Evolutionary conservation across 2,329 filamentous ascomycete species (phyloP), one percentile per base, ranked within the genome.

Genomic region (Scedosporium minutisporum): DNA sequence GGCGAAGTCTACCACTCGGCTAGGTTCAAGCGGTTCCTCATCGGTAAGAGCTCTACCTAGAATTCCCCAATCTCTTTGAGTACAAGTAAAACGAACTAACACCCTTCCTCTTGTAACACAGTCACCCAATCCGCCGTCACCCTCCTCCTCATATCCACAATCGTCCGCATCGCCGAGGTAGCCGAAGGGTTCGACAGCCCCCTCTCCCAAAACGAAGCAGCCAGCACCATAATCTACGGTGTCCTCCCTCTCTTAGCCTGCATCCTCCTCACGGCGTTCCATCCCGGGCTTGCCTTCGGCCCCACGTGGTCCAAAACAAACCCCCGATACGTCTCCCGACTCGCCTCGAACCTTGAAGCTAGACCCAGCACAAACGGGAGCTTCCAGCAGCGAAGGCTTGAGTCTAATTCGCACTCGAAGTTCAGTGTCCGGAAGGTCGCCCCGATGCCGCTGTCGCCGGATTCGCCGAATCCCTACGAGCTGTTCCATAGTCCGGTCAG

Each of bases 1-100:
- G 70, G 73, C 0, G 65, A 68, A 2, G 67, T 80, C 16, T 81
- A 81, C 65, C 71, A 70, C 7, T 78, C 78, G 1, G 62, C 68
- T 0, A 69, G 70, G 5, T 83, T 82, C 66, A 77, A 71, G 61
- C 68, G 69, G 3, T 80, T 80, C 51, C 69, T 82, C 3, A 66
- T 77, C 60, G 73, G 81, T 83, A 74, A 65, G 75, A 69, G 6
- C 4, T 12, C 10, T 33, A 21, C 25, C 55, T 38, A 12, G 23
- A 33, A 4, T 23, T 29, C n/a, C 55, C 14, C n/a, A 6, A 5
- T 25, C 53, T 9, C 7, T 25, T 38, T 25, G 21, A 53, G 33
- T 10, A 33, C 5, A 33, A 61, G 21, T 42, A 14, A 2, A 27
- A 23, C n/a, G 25, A 21, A n/a, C 18, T 6, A 10, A 16, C 51